phyloP scores from a whole-genome alignment of 495 filamentous ascomycete genomes.

The Penicillium maclennaniae region DNA sequence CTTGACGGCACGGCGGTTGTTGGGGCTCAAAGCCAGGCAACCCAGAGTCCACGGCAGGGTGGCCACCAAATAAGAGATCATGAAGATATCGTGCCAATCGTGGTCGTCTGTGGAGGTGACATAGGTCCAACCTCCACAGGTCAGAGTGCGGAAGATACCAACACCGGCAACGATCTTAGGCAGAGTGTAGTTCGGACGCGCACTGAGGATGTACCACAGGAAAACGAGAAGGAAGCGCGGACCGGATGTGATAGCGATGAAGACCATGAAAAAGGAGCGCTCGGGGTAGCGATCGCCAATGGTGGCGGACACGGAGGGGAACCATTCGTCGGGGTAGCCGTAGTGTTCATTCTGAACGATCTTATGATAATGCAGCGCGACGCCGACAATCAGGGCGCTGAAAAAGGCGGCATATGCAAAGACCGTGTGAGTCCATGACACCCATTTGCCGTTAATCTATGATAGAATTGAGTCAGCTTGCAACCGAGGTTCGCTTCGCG shows the following conservation, averaged over 20 bases:
- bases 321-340: slow-evolving; percentile 98
- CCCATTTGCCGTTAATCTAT: slow-evolving; percentile 84
- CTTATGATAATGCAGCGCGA: slow-evolving; percentile 87
- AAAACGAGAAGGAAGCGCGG: slow-evolving; percentile 89
- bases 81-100: slow-evolving; percentile 98
- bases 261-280: slow-evolving; percentile 91
- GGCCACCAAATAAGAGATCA: slow-evolving; percentile 95
- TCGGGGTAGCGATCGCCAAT: slow-evolving; percentile 98
- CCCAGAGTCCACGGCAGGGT: slow-evolving; percentile 95
- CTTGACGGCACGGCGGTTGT: slow-evolving; percentile 77
- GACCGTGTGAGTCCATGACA: slow-evolving; percentile 82
- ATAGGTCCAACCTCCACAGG: slow-evolving; percentile 98
- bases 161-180: slow-evolving; percentile 78
- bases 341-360: slow-evolving; percentile 98
- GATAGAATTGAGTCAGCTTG: slow-evolving; percentile 10
- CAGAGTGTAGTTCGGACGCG: slow-evolving; percentile 64
- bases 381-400: slow-evolving; percentile 81
- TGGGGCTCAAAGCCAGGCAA: slow-evolving; percentile 83
- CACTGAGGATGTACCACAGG: slow-evolving; percentile 88
- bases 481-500: slow-evolving; percentile 10
- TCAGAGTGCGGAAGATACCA: slow-evolving; percentile 84
- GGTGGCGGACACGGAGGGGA: slow-evolving; percentile 96
- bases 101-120: slow-evolving; percentile 98
- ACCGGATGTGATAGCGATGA: slow-evolving; percentile 94
- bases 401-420: slow-evolving; percentile 88